phyloP scores from a whole-genome alignment of 78 protist genomes.

The Dictyostelium intermedium region DNA sequence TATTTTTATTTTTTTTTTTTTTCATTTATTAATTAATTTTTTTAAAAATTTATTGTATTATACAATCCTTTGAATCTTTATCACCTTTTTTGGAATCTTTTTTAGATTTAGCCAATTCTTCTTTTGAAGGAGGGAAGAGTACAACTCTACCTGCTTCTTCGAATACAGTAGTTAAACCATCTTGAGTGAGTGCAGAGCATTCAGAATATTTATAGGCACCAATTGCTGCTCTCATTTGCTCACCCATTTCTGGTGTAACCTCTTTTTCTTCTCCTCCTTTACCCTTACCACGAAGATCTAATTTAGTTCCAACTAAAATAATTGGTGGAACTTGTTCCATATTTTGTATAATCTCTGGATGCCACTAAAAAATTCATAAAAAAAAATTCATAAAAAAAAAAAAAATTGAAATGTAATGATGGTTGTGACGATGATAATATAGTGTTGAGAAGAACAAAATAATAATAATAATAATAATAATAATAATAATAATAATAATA shows the following conservation, averaged over 20 bases:
- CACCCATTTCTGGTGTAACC: slow-evolving; percentile 81
- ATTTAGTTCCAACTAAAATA: slow-evolving; percentile 94
- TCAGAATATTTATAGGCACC: slow-evolving; percentile 87
- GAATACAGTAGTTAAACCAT: slow-evolving; percentile 86
- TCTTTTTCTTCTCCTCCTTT: slow-evolving; percentile 39
- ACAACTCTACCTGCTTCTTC: slow-evolving; percentile 83
- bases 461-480: background rate
- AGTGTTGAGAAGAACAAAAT: too few species aligned
- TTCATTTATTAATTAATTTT: too few species aligned
- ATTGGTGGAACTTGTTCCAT: slow-evolving; percentile 81
- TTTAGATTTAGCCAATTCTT: slow-evolving; percentile 42
- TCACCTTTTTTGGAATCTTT: slow-evolving; percentile 27
- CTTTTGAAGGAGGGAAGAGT: slow-evolving; percentile 74
- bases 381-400: too few species aligned
- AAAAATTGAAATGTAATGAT: too few species aligned
- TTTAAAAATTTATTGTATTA: slow-evolving; percentile 37
- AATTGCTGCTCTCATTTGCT: slow-evolving; percentile 78
- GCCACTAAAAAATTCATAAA: slow-evolving; percentile 18
- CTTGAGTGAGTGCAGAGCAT: slow-evolving; percentile 93
- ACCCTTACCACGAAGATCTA: slow-evolving; percentile 80
- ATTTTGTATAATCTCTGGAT: slow-evolving; percentile 55
- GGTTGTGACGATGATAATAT: too few species aligned
- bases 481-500: background rate
- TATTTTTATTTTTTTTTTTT: background rate
- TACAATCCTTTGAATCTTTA: slow-evolving; percentile 70